Conservation (phyloP, 176 grass and related monocot species). For the Triticum aestivum region IWGSC_CS_RefSeq_v2.1 NC_057809.1:419780325-419780824, state of each 20-base stretch:
- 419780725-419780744: too few relatives aligned
- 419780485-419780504: constrained; percentile 92
- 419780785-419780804: constrained; percentile 82
- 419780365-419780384: too few relatives aligned
- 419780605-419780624: background rate
- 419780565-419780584: background rate
- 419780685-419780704: background rate
- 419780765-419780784: constrained; percentile 49
- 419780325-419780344: too few relatives aligned
- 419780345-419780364: too few relatives aligned
- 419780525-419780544: constrained; percentile 77
- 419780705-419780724: background rate
- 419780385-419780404: too few relatives aligned
- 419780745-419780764: background rate
- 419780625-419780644: background rate
- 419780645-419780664: background rate
- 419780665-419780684: background rate
- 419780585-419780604: background rate
- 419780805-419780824: constrained; percentile 70
- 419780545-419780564: background rate
- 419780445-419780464: constrained; percentile 82
- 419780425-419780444: constrained; percentile 98
- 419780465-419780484: constrained; percentile 92
- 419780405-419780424: constrained; percentile 68
- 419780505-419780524: constrained; percentile 95